Conservation (phyloP, 2,329 filamentous ascomycete genomes). For the Amauroascus verrucosus region DNA sequence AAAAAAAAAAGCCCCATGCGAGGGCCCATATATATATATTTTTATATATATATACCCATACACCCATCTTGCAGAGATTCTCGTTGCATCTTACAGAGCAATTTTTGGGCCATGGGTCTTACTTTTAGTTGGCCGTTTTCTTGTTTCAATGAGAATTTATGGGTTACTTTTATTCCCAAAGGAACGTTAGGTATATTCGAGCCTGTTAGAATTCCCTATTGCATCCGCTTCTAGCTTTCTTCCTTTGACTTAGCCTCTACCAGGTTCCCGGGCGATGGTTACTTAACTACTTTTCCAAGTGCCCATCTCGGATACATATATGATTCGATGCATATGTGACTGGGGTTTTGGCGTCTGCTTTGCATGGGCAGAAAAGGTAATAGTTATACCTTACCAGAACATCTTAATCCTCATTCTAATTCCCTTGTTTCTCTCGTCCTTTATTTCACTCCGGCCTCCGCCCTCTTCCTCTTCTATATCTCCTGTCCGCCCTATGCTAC, state of each 20-base stretch:
- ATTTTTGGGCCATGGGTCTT: no score
- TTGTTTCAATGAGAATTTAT: background rate
- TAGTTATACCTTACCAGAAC: background rate
- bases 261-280: slow-evolving; percentile 2
- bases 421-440: background rate
- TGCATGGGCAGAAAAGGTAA: slow-evolving; percentile 8
- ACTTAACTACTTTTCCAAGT: background rate
- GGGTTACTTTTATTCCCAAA: background rate
- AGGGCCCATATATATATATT: background rate
- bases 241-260: slow-evolving; percentile 5
- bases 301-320: slow-evolving; percentile 1
- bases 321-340: slow-evolving; percentile 9
- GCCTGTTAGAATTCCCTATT: background rate
- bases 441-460: background rate
- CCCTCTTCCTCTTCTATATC: background rate
- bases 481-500: slow-evolving; percentile 2
- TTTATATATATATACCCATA: background rate
- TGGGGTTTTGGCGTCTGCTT: slow-evolving; percentile 6
- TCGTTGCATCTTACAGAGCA: background rate
- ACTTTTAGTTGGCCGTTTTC: background rate
- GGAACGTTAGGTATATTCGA: background rate
- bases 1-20: slow-evolving; percentile 1
- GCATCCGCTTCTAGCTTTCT: background rate
- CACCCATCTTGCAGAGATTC: background rate
- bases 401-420: background rate